Conservation (phyloP, 164 flowering plant species). For the Magnolia changhungtana region DNA sequence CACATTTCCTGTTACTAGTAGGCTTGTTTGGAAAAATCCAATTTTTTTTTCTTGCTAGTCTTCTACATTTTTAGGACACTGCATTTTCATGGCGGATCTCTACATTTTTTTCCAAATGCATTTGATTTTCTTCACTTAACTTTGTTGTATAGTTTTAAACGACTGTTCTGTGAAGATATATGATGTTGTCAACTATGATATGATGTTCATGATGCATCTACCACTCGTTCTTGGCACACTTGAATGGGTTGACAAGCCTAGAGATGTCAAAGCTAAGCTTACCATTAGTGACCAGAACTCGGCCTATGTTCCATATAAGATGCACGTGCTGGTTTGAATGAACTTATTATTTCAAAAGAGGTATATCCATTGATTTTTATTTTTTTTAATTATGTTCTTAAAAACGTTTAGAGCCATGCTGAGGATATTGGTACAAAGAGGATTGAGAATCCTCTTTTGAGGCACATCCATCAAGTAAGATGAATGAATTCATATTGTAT, state of each 20-base stretch:
- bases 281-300: conserved; percentile 85
- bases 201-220: conserved; percentile 97
- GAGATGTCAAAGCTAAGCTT: conserved; percentile 83
- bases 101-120: no score
- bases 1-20: no score
- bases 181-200: conserved; percentile 97
- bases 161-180: conserved; percentile 88
- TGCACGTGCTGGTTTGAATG: conserved; percentile 83
- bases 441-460: neutral
- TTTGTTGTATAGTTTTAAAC: conserved; percentile 88
- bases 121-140: conserved; percentile 7
- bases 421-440: neutral
- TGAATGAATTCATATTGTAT: no score
- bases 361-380: conserved; percentile 25
- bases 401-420: neutral
- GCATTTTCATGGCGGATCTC: no score
- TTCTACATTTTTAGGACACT: no score
- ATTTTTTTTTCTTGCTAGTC: no score
- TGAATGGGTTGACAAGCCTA: conserved; percentile 95
- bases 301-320: conserved; percentile 76
- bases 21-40: no score
- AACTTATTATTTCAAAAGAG: conserved; percentile 77
- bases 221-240: conserved; percentile 75
- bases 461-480: neutral
- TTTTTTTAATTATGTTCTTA: neutral